Percentiles rank a stretch among this genome's conserved stretches.
These are phyloP conservation scores for Prunus davidiana DNA, from an alignment of 306 rosid genomes.

Conservation along the genomic window DNA sequence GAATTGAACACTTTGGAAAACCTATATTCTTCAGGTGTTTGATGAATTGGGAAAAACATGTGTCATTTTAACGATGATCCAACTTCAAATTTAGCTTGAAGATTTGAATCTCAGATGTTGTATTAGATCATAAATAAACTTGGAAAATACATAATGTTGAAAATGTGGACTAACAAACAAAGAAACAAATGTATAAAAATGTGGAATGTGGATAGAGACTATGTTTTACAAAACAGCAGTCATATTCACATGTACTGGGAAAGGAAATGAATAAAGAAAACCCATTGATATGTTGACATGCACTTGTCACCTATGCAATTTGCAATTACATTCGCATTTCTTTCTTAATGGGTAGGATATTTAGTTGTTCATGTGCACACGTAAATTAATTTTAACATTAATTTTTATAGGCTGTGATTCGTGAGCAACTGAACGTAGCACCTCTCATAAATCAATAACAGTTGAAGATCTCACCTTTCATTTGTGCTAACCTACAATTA, in stretches of 20 bases:
- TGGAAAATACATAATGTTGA: background rate
- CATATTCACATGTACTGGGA: background rate
- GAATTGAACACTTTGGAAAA: background rate
- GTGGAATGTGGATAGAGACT: background rate
- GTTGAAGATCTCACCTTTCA: slow-evolving; percentile 41
- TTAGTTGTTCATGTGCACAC: too few relatives aligned
- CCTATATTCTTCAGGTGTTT: background rate
- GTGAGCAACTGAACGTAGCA: background rate
- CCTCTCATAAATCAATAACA: background rate
- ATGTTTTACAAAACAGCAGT: background rate
- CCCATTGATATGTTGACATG: background rate
- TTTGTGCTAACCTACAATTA: slow-evolving; percentile 20
- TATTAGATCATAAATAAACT: background rate
- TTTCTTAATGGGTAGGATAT: too few relatives aligned
- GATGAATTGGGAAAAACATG: background rate
- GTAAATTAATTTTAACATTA: too few relatives aligned
- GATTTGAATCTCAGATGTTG: background rate
- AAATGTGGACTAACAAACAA: background rate
- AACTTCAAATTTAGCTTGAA: background rate
- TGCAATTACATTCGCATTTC: background rate
- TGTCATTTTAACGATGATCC: background rate
- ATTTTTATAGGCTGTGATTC: too few relatives aligned
- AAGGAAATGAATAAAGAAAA: background rate
- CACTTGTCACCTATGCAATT: background rate
- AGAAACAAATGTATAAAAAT: background rate